Base-by-base conservation (phyloP, 768 basidiomycete genomes). In the Daedalea quercina region DNA sequence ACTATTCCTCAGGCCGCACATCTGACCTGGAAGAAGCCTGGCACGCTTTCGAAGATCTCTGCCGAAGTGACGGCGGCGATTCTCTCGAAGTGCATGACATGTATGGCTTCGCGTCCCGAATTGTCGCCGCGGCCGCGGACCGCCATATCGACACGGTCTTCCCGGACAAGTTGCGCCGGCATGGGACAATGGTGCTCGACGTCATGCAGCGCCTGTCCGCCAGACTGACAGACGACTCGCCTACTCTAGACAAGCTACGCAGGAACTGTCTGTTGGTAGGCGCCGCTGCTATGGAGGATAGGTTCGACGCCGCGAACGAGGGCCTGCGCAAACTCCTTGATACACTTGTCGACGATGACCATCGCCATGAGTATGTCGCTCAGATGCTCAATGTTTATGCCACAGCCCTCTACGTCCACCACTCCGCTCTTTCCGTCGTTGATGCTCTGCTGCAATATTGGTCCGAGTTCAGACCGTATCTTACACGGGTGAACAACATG, bases 401-500 rank as follows among this genome's bases (percentile, higher is more conserved):
- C 37, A 40, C 15, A 4, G 4, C 77, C 34, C 61, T 65, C 13
- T 71, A 72, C 15, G 66, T 67, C 22, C 65, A 65, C 24, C 63
- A 66, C 19, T 68, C 67, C 52, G 57, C 69, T 19, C 20, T 57
- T 3, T 62, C 62, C 8, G 70, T 69, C 8, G 59, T 81, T 33
- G 68, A 73, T 44, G 64, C 73, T 25, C 55, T 79, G n/a, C 54
- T 72, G 33, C 57, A 61, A 28, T 68, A 79, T 31, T 76, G 74
- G 74, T 48, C 53, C 0, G 53, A 60, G 42, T 43, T 77, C 24
- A 60, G 60, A 2, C 42, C 56, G 7, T 63, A 68, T 53, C 55
- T 67, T 50, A 12, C 25, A 12, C 43, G 64, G 26, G 48, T 1
- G 34, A 8, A 35, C 34, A 17, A 9, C 34, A 35, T 9, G 34